A percentile compares a stretch with the other conserved stretches of the same genome.
Conservation (phyloP, 441 rosid genomes). For the Erodium texanum region DNA sequence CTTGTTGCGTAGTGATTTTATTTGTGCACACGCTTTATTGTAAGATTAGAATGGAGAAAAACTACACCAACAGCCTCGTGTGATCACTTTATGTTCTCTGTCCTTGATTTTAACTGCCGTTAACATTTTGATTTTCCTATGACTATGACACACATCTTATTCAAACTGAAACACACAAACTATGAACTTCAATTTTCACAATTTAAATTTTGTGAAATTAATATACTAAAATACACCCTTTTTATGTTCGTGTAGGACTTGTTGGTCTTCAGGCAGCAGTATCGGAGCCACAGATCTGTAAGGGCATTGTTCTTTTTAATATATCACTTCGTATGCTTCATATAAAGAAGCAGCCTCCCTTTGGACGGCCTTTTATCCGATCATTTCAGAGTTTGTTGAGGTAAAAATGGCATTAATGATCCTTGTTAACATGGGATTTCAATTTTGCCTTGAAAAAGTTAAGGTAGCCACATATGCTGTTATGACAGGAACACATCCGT, state of each 20-base stretch:
- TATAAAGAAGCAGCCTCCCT: slow-evolving; percentile 70
- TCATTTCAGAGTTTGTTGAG: slow-evolving; percentile 76
- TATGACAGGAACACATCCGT: slow-evolving; percentile 59
- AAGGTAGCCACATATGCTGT: slow-evolving; percentile 8
- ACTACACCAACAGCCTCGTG: not conserved
- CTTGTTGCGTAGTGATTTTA: not conserved
- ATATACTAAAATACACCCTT: not conserved
- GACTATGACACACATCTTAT: not conserved
- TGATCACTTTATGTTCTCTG: not conserved
- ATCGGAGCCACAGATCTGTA: slow-evolving; percentile 49
- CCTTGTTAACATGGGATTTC: not conserved
- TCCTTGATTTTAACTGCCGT: not conserved
- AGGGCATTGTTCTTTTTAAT: slow-evolving; percentile 57
- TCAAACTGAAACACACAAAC: not conserved
- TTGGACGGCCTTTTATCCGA: slow-evolving; percentile 66
- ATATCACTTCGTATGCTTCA: slow-evolving; percentile 90
- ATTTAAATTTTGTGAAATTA: not conserved
- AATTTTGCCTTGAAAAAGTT: not conserved
- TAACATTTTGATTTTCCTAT: not conserved
- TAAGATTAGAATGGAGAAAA: not conserved
- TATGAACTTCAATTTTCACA: not conserved
- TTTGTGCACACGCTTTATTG: not conserved
- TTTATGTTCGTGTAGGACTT: slow-evolving; percentile 39
- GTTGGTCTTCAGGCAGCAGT: slow-evolving; percentile 95
- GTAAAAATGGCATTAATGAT: slow-evolving; percentile 23